Conservation (phyloP, 2,329 filamentous ascomycete species). For the Verticillium nubilum region DNA sequence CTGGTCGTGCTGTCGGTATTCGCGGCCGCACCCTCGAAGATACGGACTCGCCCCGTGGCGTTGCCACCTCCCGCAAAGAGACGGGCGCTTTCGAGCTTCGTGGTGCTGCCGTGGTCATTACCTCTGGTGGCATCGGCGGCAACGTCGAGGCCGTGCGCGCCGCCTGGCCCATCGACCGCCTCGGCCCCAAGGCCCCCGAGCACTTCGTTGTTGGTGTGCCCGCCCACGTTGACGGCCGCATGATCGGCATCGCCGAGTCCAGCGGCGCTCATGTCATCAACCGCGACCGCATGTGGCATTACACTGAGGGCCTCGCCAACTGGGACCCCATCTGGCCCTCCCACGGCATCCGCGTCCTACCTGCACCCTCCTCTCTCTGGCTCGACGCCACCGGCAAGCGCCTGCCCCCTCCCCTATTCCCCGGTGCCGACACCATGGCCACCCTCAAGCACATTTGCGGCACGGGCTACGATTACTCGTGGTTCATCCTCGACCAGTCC, state of each 20-base stretch:
- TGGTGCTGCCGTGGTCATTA: slow-evolving; percentile 47
- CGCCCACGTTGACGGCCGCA: slow-evolving; percentile 58
- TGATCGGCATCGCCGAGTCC: slow-evolving; percentile 50
- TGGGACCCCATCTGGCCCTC: slow-evolving; percentile 58
- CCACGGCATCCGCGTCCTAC: slow-evolving; percentile 56
- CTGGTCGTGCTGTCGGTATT: slow-evolving; percentile 47
- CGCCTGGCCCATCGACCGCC: slow-evolving; percentile 50
- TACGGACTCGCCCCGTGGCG: slow-evolving; percentile 44
- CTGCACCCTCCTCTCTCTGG: slow-evolving; percentile 58
- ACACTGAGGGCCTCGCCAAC: slow-evolving; percentile 57
- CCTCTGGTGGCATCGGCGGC: slow-evolving; percentile 56
- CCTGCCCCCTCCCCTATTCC: slow-evolving; percentile 50
- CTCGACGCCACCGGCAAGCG: slow-evolving; percentile 55
- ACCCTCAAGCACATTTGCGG: slow-evolving; percentile 55
- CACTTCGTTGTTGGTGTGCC: slow-evolving; percentile 56
- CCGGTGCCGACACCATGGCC: slow-evolving; percentile 50
- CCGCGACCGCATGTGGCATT: slow-evolving; percentile 62
- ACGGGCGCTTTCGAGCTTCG: slow-evolving; percentile 47
- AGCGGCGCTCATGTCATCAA: slow-evolving; percentile 53
- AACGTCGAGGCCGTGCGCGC: slow-evolving; percentile 55
- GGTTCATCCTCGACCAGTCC: slow-evolving; percentile 54
- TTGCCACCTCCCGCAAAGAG: slow-evolving; percentile 41
- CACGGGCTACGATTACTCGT: slow-evolving; percentile 58
- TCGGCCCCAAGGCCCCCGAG: slow-evolving; percentile 50
- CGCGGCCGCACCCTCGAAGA: slow-evolving; percentile 46